Conservation (phyloP, 2,329 filamentous ascomycete species). For the Chrysoporthe puriensis region DNA sequence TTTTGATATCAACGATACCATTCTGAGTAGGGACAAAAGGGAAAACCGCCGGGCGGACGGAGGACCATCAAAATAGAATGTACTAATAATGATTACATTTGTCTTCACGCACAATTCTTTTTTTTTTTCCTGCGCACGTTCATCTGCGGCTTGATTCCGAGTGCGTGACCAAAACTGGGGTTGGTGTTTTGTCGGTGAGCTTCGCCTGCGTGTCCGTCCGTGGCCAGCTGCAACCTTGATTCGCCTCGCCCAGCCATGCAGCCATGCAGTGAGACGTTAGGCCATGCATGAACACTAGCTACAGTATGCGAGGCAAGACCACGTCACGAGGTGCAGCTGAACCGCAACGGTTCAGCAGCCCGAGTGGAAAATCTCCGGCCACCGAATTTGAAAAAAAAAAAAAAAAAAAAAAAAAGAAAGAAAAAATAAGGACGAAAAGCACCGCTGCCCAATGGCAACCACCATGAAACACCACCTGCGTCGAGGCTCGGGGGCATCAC, state of each 20-base stretch:
- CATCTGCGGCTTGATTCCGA: not conserved
- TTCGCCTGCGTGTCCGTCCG: not conserved
- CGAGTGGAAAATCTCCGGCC: conserved; percentile 10
- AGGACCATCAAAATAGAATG: conserved; percentile 24
- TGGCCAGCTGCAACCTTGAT: conserved; percentile 8
- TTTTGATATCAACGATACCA: conserved; percentile 24
- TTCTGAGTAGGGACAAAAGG: conserved; percentile 20
- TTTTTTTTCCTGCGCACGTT: not conserved
- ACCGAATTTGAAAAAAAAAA: not conserved
- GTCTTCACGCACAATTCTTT: not conserved
- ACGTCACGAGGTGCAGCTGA: conserved; percentile 6
- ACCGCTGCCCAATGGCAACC: conserved; percentile 8
- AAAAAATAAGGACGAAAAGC: not conserved
- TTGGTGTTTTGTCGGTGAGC: conserved; percentile 21
- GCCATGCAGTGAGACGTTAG: not conserved
- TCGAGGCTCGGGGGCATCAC: not conserved
- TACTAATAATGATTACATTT: conserved; percentile 21
- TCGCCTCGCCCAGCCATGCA: conserved; percentile 5
- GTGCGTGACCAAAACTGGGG: not conserved
- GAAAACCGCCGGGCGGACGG: conserved; percentile 21
- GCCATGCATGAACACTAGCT: conserved; percentile 12
- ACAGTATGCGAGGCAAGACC: conserved; percentile 17
- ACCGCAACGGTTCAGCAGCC: not conserved
- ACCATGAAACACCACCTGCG: not conserved
- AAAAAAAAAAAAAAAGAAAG: not conserved